Conservation (phyloP, 768 basidiomycete species). For the Hygrocybe coccinea region DNA sequence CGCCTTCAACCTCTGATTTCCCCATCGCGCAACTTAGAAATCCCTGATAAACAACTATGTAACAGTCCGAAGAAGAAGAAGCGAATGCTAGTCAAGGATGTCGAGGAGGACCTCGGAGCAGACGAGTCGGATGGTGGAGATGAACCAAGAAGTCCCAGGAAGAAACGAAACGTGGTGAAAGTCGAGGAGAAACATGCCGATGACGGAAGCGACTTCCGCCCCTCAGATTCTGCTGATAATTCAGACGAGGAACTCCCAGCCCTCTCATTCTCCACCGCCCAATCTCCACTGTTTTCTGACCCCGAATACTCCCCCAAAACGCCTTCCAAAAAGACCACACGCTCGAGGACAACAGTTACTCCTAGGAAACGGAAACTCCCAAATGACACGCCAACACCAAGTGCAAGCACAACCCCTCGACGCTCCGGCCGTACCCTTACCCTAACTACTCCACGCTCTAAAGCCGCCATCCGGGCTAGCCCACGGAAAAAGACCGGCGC, state of each 20-base stretch:
- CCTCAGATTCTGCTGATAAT: background rate
- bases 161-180: too few species aligned
- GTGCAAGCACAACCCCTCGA: conserved; percentile 17
- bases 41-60: background rate
- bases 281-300: conserved; percentile 15
- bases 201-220: too few species aligned
- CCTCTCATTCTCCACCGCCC: background rate
- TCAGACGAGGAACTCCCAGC: background rate
- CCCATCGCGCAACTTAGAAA: background rate
- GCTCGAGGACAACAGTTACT: conserved; percentile 14
- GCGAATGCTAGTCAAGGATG: background rate
- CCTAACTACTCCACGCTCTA: conserved; percentile 49
- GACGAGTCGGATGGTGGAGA: background rate
- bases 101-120: background rate
- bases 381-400: background rate
- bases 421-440: conserved; percentile 20
- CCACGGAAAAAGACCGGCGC: conserved; percentile 20
- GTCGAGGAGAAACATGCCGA: too few species aligned
- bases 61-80: background rate
- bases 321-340: conserved; percentile 48
- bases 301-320: conserved; percentile 40
- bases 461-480: conserved; percentile 55
- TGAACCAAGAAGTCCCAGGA: background rate
- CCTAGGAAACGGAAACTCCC: conserved; percentile 19
- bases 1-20: conserved; percentile 9